These are phyloP conservation scores for Eimeria praecox DNA, from an alignment of 169 alveolate species.

Conservation along the genomic window DNA sequence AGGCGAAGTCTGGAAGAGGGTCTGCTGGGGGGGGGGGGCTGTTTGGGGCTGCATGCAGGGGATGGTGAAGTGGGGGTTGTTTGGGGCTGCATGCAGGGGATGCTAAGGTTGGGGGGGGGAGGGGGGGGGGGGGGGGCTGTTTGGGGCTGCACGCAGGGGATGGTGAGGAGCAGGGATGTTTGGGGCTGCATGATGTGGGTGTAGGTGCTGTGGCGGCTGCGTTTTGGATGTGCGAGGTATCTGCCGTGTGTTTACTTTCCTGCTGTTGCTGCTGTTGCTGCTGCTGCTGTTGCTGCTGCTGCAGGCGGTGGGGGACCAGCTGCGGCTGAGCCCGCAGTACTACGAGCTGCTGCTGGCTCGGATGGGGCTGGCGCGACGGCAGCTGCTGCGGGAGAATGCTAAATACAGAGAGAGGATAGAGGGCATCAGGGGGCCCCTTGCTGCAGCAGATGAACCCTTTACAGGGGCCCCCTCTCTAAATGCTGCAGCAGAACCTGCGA, in stretches of 20 bases:
- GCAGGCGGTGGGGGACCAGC: slow-evolving; percentile 81
- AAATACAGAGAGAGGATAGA: slow-evolving; percentile 19
- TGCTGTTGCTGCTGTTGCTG: not conserved
- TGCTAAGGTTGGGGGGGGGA: too few species aligned
- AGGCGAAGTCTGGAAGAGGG: not conserved
- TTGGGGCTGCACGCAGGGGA: too few species aligned
- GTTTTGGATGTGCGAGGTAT: too few species aligned
- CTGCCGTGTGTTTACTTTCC: not conserved
- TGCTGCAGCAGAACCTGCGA: not conserved
- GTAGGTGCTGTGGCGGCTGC: too few species aligned
- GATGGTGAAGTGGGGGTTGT: too few species aligned
- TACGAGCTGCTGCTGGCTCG: slow-evolving; percentile 68
- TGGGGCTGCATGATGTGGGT: not conserved
- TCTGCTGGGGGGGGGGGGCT: not conserved
- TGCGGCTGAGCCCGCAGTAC: slow-evolving; percentile 69
- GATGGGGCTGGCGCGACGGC: not conserved
- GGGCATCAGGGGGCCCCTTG: slow-evolving; percentile 4
- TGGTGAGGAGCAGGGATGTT: too few species aligned
- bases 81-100: slow-evolving; percentile 31
- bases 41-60: slow-evolving; percentile 35
- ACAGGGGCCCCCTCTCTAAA: not conserved
- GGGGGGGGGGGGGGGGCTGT: too few species aligned
- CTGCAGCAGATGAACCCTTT: not conserved
- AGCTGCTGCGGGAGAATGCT: not conserved
- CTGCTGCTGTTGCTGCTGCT: slow-evolving; percentile 67